Conservation (phyloP, 106 monocot species). For the Amphibolis antarctica region DNA sequence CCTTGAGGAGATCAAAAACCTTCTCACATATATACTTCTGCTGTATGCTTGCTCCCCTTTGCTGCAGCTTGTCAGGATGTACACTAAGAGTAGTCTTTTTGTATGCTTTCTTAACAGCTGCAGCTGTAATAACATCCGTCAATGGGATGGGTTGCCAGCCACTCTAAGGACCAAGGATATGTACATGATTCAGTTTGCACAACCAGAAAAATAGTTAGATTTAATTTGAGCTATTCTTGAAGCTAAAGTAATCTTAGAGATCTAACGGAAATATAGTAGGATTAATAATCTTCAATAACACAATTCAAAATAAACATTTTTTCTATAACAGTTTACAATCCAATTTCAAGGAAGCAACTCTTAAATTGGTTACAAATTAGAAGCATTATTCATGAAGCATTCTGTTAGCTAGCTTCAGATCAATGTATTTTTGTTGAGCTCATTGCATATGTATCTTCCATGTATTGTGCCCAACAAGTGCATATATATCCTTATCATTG, state of each 20-base stretch:
- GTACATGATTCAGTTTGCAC: slow-evolving; percentile 1
- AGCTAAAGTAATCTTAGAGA: not conserved
- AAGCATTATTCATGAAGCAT: too few relatives aligned
- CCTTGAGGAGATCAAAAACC: slow-evolving; percentile 99
- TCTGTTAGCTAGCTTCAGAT: too few relatives aligned
- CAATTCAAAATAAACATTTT: too few relatives aligned
- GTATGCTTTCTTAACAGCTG: slow-evolving; percentile 79
- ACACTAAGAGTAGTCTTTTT: slow-evolving; percentile 91
- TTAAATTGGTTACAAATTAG: too few relatives aligned
- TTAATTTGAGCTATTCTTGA: not conserved
- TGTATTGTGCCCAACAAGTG: too few relatives aligned
- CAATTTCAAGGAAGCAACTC: too few relatives aligned
- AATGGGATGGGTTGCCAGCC: slow-evolving; percentile 83
- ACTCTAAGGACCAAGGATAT: slow-evolving; percentile 91
- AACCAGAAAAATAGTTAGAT: not conserved
- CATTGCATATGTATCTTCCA: too few relatives aligned
- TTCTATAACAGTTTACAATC: too few relatives aligned
- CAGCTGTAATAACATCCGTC: slow-evolving; percentile 73
- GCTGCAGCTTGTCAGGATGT: slow-evolving; percentile 96
- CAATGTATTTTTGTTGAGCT: too few relatives aligned
- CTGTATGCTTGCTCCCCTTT: slow-evolving; percentile 83
- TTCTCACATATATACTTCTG: slow-evolving; percentile 97
- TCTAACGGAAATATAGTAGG: too few relatives aligned
- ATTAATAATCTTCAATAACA: too few relatives aligned
- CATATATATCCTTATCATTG: too few relatives aligned